Evolutionary conservation across 2,329 filamentous ascomycete species (phyloP), one percentile per base, ranked within the genome.

Genomic region (Aspergillus caelatus): DNA sequence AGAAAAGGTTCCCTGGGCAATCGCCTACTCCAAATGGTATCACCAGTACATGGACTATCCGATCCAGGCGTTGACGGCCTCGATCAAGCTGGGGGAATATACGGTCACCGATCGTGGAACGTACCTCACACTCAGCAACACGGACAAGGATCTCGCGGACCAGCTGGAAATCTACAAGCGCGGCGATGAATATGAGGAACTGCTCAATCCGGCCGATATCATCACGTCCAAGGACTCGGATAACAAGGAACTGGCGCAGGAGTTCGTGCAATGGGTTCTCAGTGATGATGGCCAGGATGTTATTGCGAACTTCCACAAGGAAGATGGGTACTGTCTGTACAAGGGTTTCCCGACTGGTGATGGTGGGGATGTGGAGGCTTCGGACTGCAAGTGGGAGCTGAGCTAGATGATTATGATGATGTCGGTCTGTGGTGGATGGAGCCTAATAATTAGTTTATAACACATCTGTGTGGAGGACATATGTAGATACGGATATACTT

Each of bases 21-120:
- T 76, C 1, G 71, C 76, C 4, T 79, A 79, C 66, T 81, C 81
- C 0, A 78, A 74, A 1, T 84, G 81, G 82, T 84, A 84, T 57
- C 81, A 84, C 64, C 76, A 81, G 56, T 83, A 77, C 66, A 77
- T 80, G 7, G 76, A 77, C 0, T 84, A 81, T 62, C 82, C 82
- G 0, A 77, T 82, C 26, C 78, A 83, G 63, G 82, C 82, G 4
- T 69, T 84, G 3, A 78, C 71, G 0, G 78, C 79, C 0, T 80
- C 81, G 0, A 78, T 78, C 41, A 62, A 72, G 1, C 70, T 83
- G 2, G 68, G 78, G 0, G 81, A 84, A 62, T 83, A 84, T 65
- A 84, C 81, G 0, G 71, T 84, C 56, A 83, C 80, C 0, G 82
- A 84, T 61, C 71, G 77, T 3, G 82, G 81, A 1, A 84, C 82